Evolutionary conservation across 345 rosid genomes (phyloP).

Genomic region (Physaria fendleri): DNA sequence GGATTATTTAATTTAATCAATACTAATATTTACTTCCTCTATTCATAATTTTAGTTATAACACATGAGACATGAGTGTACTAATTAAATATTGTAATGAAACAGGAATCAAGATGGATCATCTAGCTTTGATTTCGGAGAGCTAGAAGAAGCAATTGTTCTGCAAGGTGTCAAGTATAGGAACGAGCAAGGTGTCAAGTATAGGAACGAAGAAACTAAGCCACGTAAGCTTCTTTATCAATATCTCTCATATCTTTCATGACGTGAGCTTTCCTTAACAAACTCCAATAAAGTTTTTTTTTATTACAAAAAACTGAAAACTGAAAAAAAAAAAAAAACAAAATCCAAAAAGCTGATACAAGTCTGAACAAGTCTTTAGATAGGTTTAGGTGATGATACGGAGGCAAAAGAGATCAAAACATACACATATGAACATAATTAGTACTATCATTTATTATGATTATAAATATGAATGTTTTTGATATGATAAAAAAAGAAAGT

Average conservation of each 20-base stretch:
- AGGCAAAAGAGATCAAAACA: slow-evolving; percentile 39
- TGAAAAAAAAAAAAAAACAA: slow-evolving; percentile 1
- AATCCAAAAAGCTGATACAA: slow-evolving; percentile 18
- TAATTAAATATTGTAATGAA: background rate
- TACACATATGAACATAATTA: no score
- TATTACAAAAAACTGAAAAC: background rate
- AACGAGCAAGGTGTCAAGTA: no score
- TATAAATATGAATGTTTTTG: background rate
- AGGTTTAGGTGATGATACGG: slow-evolving; percentile 63
- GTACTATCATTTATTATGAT: no score
- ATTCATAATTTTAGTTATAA: background rate
- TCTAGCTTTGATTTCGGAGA: slow-evolving; percentile 85
- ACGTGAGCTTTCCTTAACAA: slow-evolving; percentile 55
- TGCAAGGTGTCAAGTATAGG: slow-evolving; percentile 75
- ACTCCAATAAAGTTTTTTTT: slow-evolving; percentile 31
- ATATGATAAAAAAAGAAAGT: slow-evolving; percentile 2
- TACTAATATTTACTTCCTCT: background rate
- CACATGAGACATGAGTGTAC: slow-evolving; percentile 10
- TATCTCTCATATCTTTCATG: slow-evolving; percentile 35
- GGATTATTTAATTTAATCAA: background rate
- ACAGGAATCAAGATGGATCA: slow-evolving; percentile 75
- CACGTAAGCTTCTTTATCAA: slow-evolving; percentile 53
- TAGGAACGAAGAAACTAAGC: slow-evolving; percentile 74
- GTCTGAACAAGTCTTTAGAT: slow-evolving; percentile 46
- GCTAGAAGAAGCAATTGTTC: slow-evolving; percentile 94